Base-by-base conservation (phyloP, 805 yeast genomes). In the Cyberlindnera euphorbiiphila region DNA sequence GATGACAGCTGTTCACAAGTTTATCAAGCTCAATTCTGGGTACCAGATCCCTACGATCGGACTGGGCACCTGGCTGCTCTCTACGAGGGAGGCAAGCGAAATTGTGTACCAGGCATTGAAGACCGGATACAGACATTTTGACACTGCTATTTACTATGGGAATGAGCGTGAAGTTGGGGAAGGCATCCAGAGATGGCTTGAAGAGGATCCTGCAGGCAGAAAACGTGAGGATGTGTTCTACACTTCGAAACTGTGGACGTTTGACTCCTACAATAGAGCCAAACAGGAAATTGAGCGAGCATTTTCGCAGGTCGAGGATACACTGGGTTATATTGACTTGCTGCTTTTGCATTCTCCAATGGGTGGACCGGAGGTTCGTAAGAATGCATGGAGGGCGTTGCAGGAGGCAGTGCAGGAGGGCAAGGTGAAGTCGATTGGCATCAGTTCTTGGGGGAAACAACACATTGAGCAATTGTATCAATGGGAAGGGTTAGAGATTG, bases 161-260 rank as follows among this genome's bases (percentile, higher is more conserved):
- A 85, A 85, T 60, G 86, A 83, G 54, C 46, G 46, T 12, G 82
- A 78, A 46, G 76, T 76, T 5, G 78, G 77, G 14, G 65, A 69
- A 32, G 93, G 82, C 5, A 72, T 83, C 29, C 58, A 65, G 14
- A 55, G 62, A 36, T 83, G 76, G 68, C 43, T 79, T 16, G 49
- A 65, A 24, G 74, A 71, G 37, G 65, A 69, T 39, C 67, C 27
- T 5, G 20, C 69, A 14, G 64, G 59, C 19, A 64, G 66, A 14
- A 71, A 66, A 42, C 62, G 82, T 36, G 68, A 64, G 29, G 79
- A 74, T 20, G 71, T 78, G 9, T 72, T 67, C 43, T 76, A 82
- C 59, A 79, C 87, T 9, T 79, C 93, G 5, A 85, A 85, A 54
- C 54, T 84, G 15, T 82, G 91, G 91, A 76, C 81, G 49, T 66